Evolutionary conservation across 2,329 filamentous ascomycete genomes (phyloP), one percentile per base, ranked within the genome.

Genomic region (Talaromyces sp.): DNA sequence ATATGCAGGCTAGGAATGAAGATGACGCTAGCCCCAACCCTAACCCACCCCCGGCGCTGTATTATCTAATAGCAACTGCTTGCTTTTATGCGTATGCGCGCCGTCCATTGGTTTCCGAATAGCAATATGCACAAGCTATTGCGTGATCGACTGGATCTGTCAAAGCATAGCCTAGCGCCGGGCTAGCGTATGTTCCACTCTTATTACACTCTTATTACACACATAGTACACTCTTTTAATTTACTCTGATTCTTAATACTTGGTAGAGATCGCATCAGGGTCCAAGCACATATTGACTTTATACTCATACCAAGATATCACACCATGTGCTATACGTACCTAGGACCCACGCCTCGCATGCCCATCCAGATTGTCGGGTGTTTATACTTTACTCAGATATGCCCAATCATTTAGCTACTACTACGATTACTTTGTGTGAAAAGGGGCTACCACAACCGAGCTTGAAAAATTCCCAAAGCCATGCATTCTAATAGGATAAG

Each of bases 401-500:
- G 27, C 31, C 50, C 31, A 56, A 37, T 31, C 48, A 52, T 33
- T 8, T n/a, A 35, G 9, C 10, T 37, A 24, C 33, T 24, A 37
- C 10, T 56, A 56, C 33, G 52, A 56, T 9, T 14, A 16, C 10
- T 56, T 10, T 58, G 22, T 27, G 45, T 8, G 6, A 27, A 37
- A 47, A 11, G 19, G 33, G 13, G 39, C 33, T 22, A 35, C 7
- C 16, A 16, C 41, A 50, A 43, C 65, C 58, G 37, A 59, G 22
- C 22, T 45, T 59, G 27, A 59, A 45, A 33, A 59, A 45, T 27
- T 45, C 37, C 61, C 61, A 57, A 63, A 63, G 48, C 61, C 61
- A 63, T 57, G 61, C 61, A 63, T 63, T 63, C 61, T 63, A 63
- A 39, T 52, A 43, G 14, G n/a, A n/a, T n/a, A 41, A 56, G 22